Base-by-base conservation (phyloP, 768 basidiomycete genomes). In the Boletus subparvulus region DNA sequence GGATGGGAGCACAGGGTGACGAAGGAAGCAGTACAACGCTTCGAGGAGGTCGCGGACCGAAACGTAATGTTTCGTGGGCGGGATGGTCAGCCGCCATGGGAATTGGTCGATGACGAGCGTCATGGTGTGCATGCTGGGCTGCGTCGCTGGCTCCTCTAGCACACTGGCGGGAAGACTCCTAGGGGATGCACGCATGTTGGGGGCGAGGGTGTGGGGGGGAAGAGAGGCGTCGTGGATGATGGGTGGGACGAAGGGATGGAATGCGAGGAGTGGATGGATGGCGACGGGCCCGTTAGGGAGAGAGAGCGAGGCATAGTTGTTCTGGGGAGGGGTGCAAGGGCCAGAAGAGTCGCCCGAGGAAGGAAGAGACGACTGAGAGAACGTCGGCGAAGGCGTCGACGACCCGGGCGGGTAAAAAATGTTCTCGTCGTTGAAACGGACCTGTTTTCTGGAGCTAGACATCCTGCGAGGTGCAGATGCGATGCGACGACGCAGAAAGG, bases 11-110 rank as follows among this genome's bases (percentile, higher is more conserved):
- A 79, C 78, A 0, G 70, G 65, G 11, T 67, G 63, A 24, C 80
- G 79, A 28, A 85, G 73, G 50, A 69, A 66, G 55, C 65, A 62
- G 66, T 81, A 80, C 17, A 85, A 58, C 0, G 73, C 72, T 24
- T 73, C 61, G 33, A 85, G 68, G n/a, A 85, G 77, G 65, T 85
- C 84, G 14, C 68, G 69, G 57, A 84, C 75, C 12, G 76, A 73
- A 30, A 78, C 65, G 54, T 50, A 70, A 14, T 59, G 63, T 10
- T 61, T 66, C 4, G 63, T 41, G 0, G 66, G 65, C 8, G 64
- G 54, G 58, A 82, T 70, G 42, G 61, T 54, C 52, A 73, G 60
- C 40, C 59, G 64, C 73, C 75, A 75, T 19, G 75, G 73, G 44
- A 77, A 62, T 2, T 59, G 50, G n/a, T 66, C 56, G 30, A 68